phyloP scores from a whole-genome alignment of 352 stramenopile species.

The Globisporangium mamillatum region DNA sequence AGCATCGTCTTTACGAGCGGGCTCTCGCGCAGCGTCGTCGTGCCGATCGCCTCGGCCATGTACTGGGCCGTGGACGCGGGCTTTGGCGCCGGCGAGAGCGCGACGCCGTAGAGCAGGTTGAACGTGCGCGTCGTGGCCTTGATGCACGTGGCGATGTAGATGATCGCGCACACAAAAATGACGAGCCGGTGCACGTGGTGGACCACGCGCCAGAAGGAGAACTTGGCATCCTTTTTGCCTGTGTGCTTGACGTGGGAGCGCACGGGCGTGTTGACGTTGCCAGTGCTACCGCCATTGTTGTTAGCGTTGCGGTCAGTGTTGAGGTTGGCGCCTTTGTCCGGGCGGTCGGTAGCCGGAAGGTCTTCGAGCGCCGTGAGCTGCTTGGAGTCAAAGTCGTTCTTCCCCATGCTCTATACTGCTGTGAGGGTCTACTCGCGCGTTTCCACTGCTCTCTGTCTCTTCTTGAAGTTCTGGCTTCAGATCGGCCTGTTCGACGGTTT shows the following conservation, averaged over 20 bases:
- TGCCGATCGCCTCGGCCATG: not conserved
- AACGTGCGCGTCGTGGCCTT: not conserved
- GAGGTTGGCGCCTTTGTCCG: not conserved
- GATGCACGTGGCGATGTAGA: slow-evolving; percentile 4
- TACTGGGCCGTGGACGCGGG: not conserved
- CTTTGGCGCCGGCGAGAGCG: not conserved
- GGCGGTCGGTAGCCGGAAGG: not conserved
- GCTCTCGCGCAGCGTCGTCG: slow-evolving; percentile 27
- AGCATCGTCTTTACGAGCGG: slow-evolving; percentile 25
- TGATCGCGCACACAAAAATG: not conserved
- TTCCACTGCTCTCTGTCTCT: too few species aligned
- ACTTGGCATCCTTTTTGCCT: not conserved
- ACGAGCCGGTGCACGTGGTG: not conserved
- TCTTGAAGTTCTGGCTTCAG: too few species aligned
- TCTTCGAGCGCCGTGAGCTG: slow-evolving; percentile 3
- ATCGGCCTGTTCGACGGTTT: too few species aligned
- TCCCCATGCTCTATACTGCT: not conserved
- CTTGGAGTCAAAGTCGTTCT: slow-evolving; percentile 3
- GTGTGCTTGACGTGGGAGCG: slow-evolving; percentile 1
- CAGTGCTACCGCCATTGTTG: not conserved
- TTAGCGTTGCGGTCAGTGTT: not conserved
- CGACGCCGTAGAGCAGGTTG: not conserved
- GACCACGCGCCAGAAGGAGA: slow-evolving; percentile 1
- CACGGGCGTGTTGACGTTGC: not conserved
- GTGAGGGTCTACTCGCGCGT: too few species aligned